A percentile compares a stretch with the other conserved stretches of the same genome.
Evolutionary conservation across 306 rosid genomes (phyloP).

Genomic region (Quercus aquifolioides): DNA sequence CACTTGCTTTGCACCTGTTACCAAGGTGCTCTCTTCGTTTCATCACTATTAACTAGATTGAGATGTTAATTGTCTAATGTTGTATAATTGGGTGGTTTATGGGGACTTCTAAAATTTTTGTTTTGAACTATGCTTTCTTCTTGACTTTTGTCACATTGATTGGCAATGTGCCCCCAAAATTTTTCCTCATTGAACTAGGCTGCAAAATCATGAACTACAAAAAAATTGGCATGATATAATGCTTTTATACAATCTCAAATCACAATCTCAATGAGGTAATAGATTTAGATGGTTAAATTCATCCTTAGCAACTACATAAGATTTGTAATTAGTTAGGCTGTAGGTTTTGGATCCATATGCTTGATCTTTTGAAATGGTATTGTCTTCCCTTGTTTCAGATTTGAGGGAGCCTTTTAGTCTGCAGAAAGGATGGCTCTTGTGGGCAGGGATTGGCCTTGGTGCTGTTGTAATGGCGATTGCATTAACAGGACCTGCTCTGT

Average conservation of each 20-base stretch:
- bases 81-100: too few species aligned
- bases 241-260: not conserved
- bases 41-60: too few species aligned
- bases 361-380: not conserved
- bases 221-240: not conserved
- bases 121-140: not conserved
- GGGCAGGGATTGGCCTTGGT: constrained; percentile 90
- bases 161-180: not conserved
- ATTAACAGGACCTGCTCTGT: constrained; percentile 62
- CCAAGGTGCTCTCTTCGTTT: too few species aligned
- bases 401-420: constrained; percentile 74
- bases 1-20: too few species aligned
- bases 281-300: not conserved
- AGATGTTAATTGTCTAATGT: too few species aligned
- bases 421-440: constrained; percentile 91
- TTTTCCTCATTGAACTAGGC: not conserved
- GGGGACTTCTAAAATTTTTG: too few species aligned
- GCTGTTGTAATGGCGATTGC: constrained; percentile 73
- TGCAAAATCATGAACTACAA: not conserved
- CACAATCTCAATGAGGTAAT: not conserved
- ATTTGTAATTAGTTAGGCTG: constrained; percentile 4
- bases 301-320: not conserved
- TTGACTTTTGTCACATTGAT: not conserved
- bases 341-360: constrained; percentile 11
- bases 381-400: constrained; percentile 56